phyloP scores from a whole-genome alignment of 345 rosid species.

The Boechera retrofracta region DNA sequence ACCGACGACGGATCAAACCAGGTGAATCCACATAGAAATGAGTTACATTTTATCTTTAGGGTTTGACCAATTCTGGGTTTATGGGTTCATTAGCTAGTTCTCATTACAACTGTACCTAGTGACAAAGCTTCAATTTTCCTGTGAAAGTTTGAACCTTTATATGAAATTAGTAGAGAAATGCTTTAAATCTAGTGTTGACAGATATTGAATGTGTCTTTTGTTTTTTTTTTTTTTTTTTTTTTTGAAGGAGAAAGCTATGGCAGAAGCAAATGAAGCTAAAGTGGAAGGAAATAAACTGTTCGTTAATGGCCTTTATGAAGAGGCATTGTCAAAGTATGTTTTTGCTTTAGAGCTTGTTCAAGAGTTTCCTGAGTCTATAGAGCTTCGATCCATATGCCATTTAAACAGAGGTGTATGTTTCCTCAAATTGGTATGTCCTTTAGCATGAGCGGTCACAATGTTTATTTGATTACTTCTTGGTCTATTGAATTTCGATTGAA shows the following conservation, averaged over 20 bases:
- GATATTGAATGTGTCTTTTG: not conserved
- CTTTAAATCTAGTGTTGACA: not conserved
- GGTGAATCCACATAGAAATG: constrained; percentile 40
- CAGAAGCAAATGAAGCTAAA: constrained; percentile 76
- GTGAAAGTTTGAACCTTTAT: constrained; percentile 3
- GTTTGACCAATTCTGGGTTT: constrained; percentile 31
- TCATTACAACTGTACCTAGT: not conserved
- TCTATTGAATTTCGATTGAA: constrained; percentile 9
- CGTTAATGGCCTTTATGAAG: constrained; percentile 69
- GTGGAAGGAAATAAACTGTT: constrained; percentile 79
- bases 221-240: not conserved
- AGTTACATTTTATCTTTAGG: constrained; percentile 12
- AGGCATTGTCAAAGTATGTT: constrained; percentile 74
- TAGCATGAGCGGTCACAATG: not conserved
- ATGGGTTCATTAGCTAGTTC: not conserved
- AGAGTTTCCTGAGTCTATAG: constrained; percentile 51
- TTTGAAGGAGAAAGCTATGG: constrained; percentile 59
- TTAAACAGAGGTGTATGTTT: constrained; percentile 82
- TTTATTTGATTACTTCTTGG: not conserved
- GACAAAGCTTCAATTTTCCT: not conserved
- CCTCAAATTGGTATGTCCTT: constrained; percentile 68
- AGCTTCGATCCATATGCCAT: constrained; percentile 77
- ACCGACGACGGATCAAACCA: constrained; percentile 50
- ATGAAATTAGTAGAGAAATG: not conserved
- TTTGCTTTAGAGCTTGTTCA: constrained; percentile 61